Evolutionary conservation across 2,329 filamentous ascomycete genomes (phyloP), one percentile per base, ranked within the genome.

Genomic region (Plectosphaerella sp.): DNA sequence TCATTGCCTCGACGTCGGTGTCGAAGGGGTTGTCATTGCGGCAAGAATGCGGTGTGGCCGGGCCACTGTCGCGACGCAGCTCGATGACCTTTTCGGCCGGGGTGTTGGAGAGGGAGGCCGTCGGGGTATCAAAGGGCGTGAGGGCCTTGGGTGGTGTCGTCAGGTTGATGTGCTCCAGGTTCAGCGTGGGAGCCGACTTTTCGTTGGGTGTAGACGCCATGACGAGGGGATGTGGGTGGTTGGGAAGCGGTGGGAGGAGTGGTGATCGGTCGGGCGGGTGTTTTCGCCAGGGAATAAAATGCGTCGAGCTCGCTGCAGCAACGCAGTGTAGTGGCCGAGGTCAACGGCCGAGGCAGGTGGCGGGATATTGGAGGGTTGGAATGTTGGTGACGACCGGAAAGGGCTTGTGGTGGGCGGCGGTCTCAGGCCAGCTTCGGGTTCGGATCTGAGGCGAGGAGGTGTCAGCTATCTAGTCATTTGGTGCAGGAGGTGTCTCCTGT

Each of bases 1-100:
- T 64, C 67, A 77, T 74, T 36, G 77, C 79, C 62, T 84, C 80
- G 47, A 83, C 69, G 57, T 84, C 80, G 5, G 77, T 76, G 49
- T 83, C 80, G 60, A 83, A 84, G 20, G 79, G 78, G 58, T 80
- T 79, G 53, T 64, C 60, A 42, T 64, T 68, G 41, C 67, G 65
- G 41, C 69, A 66, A 1, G 75, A 74, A 42, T 65, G 64, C 1
- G 78, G 76, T 11, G 74, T 75, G 1, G 76, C 75, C 20, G 72
- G 63, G 54, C 70, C 69, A 56, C 69, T 72, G 47, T 64, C 56
- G 41, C 65, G 64, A 37, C 59, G 58, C n/a, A 63, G 54, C 20
- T 69, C 63, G 43, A 65, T 58, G 52, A 57, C 59, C 47, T 58
- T 61, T 51, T 64, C 61, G 22, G 54, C 24, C 3, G 37, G 37